Percentiles rank a stretch among this genome's conserved stretches.
These are phyloP conservation scores for Penicillium sp. DNA, from an alignment of 2,329 filamentous ascomycete genomes.

Conservation along the genomic window DNA sequence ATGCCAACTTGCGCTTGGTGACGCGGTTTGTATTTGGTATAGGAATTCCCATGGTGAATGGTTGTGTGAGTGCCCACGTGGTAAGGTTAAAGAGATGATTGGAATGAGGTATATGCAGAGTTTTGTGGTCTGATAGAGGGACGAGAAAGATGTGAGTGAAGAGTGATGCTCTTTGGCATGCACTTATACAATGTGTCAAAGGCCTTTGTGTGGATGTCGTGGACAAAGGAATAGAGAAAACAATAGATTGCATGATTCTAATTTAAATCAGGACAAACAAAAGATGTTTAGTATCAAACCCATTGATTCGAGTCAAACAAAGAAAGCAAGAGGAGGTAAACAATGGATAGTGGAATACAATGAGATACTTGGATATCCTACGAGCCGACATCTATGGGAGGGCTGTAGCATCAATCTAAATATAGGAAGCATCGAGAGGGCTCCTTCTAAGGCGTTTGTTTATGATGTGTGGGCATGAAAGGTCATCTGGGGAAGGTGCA, in stretches of 20 bases:
- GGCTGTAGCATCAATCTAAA: neutral
- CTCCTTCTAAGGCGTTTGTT: neutral
- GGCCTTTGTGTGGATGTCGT: neutral
- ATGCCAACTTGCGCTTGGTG: neutral
- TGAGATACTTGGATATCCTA: neutral
- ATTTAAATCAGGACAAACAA: neutral
- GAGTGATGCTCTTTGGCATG: neutral
- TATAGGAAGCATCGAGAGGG: neutral
- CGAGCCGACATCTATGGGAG: neutral
- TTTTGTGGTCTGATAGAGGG: neutral
- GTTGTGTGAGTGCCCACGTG: neutral
- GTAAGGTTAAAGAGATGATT: neutral
- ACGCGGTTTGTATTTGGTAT: neutral
- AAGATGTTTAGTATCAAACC: neutral
- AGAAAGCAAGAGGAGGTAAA: neutral
- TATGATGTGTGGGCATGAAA: constrained; percentile 18
- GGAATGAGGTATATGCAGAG: neutral
- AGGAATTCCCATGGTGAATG: neutral
- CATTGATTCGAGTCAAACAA: neutral
- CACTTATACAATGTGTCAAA: constrained; percentile 6
- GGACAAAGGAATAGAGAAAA: neutral
- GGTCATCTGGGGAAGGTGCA: constrained; percentile 20
- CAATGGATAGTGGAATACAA: neutral
- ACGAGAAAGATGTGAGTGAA: neutral
- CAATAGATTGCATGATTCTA: neutral